phyloP scores from a whole-genome alignment of 371 early-diverging fungal genomes.

The Parasitella parasitica region DNA sequence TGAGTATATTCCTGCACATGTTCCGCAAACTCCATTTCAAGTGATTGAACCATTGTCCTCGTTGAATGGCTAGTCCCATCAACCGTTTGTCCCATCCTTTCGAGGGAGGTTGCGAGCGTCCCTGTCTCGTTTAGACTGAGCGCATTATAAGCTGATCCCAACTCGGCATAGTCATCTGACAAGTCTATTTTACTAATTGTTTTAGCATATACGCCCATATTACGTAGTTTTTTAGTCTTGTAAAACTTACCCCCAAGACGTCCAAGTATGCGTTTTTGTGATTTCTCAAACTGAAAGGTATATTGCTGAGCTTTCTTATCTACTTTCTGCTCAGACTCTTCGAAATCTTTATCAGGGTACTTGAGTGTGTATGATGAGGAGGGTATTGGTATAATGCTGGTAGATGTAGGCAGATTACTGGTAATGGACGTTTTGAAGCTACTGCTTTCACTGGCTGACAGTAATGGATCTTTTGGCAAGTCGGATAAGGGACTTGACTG shows the following conservation, averaged over 20 bases:
- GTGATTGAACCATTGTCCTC: slow-evolving; percentile 54
- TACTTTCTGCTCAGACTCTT: slow-evolving; percentile 66
- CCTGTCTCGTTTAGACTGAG: slow-evolving; percentile 79
- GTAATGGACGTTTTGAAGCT: slow-evolving; percentile 15
- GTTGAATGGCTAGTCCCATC: slow-evolving; percentile 76
- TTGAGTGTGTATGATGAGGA: slow-evolving; percentile 47
- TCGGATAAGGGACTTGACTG: slow-evolving; percentile 54
- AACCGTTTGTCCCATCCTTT: slow-evolving; percentile 79
- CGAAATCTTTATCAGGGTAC: slow-evolving; percentile 68
- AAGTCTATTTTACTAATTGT: slow-evolving; percentile 29
- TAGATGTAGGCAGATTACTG: background rate
- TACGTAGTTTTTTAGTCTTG: background rate
- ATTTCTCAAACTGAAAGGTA: slow-evolving; percentile 57
- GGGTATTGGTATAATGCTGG: slow-evolving; percentile 40
- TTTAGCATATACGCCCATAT: background rate
- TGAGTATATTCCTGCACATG: slow-evolving; percentile 86
- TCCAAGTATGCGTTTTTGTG: slow-evolving; percentile 57
- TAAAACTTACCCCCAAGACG: slow-evolving; percentile 53
- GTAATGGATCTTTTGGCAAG: slow-evolving; percentile 61
- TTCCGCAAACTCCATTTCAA: slow-evolving; percentile 77
- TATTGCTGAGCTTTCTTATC: slow-evolving; percentile 60
- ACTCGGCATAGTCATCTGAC: slow-evolving; percentile 73
- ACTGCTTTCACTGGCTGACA: slow-evolving; percentile 14
- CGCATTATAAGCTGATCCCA: slow-evolving; percentile 86
- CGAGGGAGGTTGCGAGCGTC: slow-evolving; percentile 70